A percentile compares a stretch with the other conserved stretches of the same genome.
Conservation (phyloP, 2,329 filamentous ascomycete genomes). For the Trichophyton benhamiae region DNA sequence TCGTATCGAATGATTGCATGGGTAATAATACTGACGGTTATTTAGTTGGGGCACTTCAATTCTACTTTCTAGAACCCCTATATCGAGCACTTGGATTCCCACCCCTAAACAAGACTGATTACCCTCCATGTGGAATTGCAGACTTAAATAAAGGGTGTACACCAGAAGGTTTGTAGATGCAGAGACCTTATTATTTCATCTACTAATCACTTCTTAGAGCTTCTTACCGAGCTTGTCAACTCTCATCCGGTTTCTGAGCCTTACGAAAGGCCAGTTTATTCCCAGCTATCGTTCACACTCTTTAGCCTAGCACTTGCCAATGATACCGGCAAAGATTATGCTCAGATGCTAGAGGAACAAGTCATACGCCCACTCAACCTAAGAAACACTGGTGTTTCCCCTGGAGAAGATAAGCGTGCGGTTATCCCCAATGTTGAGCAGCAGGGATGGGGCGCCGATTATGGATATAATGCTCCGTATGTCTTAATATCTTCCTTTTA, state of each 20-base stretch:
- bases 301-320: conserved; percentile 25
- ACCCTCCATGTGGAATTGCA: conserved; percentile 28
- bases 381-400: conserved; percentile 18
- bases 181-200: not conserved
- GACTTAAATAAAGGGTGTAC: conserved; percentile 27
- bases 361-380: conserved; percentile 19
- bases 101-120: conserved; percentile 22
- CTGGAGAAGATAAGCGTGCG: conserved; percentile 21
- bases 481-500: conserved; percentile 7
- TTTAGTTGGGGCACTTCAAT: conserved; percentile 25
- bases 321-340: conserved; percentile 18
- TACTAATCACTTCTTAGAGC: conserved; percentile 17
- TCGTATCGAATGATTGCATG: not conserved
- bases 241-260: conserved; percentile 22
- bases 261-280: conserved; percentile 30
- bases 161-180: conserved; percentile 18
- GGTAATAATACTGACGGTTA: not conserved
- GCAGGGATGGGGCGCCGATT: conserved; percentile 26
- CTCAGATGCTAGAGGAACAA: conserved; percentile 16
- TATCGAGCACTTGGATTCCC: conserved; percentile 30
- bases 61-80: conserved; percentile 26
- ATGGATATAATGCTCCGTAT: conserved; percentile 24
- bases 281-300: conserved; percentile 31
- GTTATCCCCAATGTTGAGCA: conserved; percentile 25
- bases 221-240: conserved; percentile 22